These are phyloP conservation scores for Protomyces lactucae-debilis DNA, from an alignment of 1,139 yeast genomes.

Conservation along the genomic window DNA sequence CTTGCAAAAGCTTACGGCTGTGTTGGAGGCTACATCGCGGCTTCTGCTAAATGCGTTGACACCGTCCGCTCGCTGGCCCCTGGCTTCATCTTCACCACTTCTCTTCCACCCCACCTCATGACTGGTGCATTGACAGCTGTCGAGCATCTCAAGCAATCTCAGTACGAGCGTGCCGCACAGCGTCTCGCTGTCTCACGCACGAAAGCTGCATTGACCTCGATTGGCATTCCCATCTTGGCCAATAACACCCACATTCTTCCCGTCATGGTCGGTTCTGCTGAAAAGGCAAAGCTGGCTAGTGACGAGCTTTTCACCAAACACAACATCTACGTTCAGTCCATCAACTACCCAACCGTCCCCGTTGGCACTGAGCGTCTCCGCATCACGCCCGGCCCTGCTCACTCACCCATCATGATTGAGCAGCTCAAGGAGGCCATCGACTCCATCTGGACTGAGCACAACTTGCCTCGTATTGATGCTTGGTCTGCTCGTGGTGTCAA, in stretches of 20 bases:
- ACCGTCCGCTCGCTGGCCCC: constrained; percentile 97
- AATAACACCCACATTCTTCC: constrained; percentile 98
- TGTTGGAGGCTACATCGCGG: constrained; percentile 97
- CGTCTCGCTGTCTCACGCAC: constrained; percentile 83
- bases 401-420: constrained; percentile 68
- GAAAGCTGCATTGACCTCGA: constrained; percentile 58
- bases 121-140: constrained; percentile 89
- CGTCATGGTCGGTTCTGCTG: constrained; percentile 88
- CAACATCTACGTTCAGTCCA: constrained; percentile 91
- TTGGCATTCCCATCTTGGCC: constrained; percentile 93
- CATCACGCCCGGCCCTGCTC: constrained; percentile 98
- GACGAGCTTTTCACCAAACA: constrained; percentile 80
- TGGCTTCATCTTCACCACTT: constrained; percentile 93
- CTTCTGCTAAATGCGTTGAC: constrained; percentile 74
- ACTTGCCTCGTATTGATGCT: constrained; percentile 67
- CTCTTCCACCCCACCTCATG: constrained; percentile 96
- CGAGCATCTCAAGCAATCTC: constrained; percentile 72
- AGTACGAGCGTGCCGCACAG: constrained; percentile 74
- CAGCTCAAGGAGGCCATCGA: constrained; percentile 73
- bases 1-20: constrained; percentile 95
- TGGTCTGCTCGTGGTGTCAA: constrained; percentile 80
- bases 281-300: constrained; percentile 82
- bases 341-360: constrained; percentile 96
- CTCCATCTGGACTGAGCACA: constrained; percentile 68
- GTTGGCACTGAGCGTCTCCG: constrained; percentile 93